Evolutionary conservation across 345 rosid genomes (phyloP), one percentile per base, ranked within the genome.

Genomic region (Acer campestre): DNA sequence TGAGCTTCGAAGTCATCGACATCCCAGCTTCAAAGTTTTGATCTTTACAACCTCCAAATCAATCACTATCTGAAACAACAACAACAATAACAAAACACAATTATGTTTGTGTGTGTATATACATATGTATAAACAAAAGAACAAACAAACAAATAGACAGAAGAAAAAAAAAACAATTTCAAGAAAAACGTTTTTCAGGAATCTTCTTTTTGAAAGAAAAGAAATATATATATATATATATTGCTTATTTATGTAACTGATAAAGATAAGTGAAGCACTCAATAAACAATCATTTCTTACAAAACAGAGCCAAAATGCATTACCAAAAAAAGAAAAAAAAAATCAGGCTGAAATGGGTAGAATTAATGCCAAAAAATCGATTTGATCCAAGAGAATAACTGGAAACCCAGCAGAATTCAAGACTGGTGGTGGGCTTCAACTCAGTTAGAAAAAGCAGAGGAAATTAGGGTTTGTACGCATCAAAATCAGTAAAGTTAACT

Each of bases 1-100:
- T 75, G 5, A 85, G 88, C 31, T 85, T 88, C n/a, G 82, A 66
- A 55, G 86, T 49, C n/a, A n/a, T n/a, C 68, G 82, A 56, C 86
- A 79, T 77, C 25, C 20, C 58, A 67, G 70, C 80, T 65, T 55
- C 68, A 68, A 53, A 48, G 75, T 76, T 71, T 27, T 75, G 56
- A 23, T 66, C 73, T 68, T 49, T 59, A n/a, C 22, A 44, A 61
- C 70, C 65, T 63, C 49, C 73, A 71, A 63, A 62, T 13, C 23
- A 68, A 55, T 7, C 29, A 78, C 70, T 67, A 25, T 75, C 59
- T 61, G 25, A 10, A 65, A 68, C 14, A 40, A 69, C 31, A 71
- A 17, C 23, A 55, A 11, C 10, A 42, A 25, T 1, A 25, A 29
- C 31, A 63, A 35, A 23, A 40, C 49, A 49, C 12, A 25, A 42